A percentile compares a stretch with the other conserved stretches of the same genome.
Conservation (phyloP, 352 stramenopile species). For the Aphanomyces invadans region DNA sequence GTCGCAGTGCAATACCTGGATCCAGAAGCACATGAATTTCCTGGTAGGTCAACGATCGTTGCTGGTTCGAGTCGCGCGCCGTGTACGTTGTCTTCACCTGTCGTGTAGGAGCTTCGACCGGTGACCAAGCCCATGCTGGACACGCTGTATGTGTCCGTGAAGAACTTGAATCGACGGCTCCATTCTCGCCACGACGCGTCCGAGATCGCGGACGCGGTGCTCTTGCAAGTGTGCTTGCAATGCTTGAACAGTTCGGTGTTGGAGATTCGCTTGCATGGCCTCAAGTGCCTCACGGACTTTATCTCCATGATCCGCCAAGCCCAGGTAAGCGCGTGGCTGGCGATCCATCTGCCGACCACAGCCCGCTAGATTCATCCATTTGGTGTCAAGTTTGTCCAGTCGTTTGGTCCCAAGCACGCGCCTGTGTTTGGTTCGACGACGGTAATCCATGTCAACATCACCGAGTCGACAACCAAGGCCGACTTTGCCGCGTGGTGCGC, state of each 20-base stretch:
- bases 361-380: too few relatives aligned
- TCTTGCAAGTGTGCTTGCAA: constrained; percentile 9
- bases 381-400: too few relatives aligned
- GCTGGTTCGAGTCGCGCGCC: too few relatives aligned
- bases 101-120: constrained; percentile 14
- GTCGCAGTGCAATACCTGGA: background rate
- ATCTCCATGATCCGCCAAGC: constrained; percentile 19
- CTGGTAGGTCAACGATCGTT: constrained; percentile 1
- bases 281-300: constrained; percentile 22
- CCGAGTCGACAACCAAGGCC: background rate
- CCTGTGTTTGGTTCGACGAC: constrained; percentile 8
- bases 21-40: background rate
- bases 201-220: constrained; percentile 2
- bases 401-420: constrained; percentile 15
- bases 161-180: constrained; percentile 14
- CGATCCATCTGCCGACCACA: background rate
- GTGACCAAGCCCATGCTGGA: constrained; percentile 24
- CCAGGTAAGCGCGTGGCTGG: background rate
- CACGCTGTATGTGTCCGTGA: constrained; percentile 12
- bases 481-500: constrained; percentile 9
- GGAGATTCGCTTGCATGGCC: constrained; percentile 16
- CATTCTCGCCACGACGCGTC: constrained; percentile 1
- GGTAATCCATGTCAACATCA: constrained; percentile 14
- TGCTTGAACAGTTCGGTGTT: constrained; percentile 15
- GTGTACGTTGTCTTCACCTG: too few relatives aligned